Base-by-base conservation (phyloP, 1,284 basidiomycete species). In the Malassezia yamatoensis region DNA sequence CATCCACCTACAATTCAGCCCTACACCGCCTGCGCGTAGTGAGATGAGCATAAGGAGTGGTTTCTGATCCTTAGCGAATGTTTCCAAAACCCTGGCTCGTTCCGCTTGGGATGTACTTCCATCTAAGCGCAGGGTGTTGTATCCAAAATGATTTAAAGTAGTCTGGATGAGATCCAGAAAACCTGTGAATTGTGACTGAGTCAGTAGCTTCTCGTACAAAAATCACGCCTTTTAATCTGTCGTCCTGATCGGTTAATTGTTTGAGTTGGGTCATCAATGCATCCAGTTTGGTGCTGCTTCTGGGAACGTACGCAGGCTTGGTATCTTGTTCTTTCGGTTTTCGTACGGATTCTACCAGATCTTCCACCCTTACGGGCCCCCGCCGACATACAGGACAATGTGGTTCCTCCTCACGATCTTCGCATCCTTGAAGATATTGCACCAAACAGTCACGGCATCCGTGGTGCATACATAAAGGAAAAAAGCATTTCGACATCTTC, bases 21-120 rank as follows among this genome's bases (percentile, higher is more conserved):
- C 91, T 5, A 96, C 90, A 11, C 93, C 91, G 18, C 91, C 91
- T 0, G 91, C 93, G 72, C 90, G 90, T 68, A 96, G 77, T 67
- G 88, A 91, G 56, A 96, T 82, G 46, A 96, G 82, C 44, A 96
- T 77, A 11, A 98, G 80, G 76, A 98, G 88, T 72, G 86, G 86
- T 65, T 86, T 84, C 0, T 87, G 83, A 60, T 82, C 83, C 39
- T 80, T 82, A 82, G 63, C 90, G 59, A 98, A 81, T 1, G 84
- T 82, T 21, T 83, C 78, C 47, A 98, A 80, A 0, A 88, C 84
- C 5, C 80, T 80, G 36, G 82, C 84, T 41, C 90, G 82, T 71
- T 87, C 86, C 74, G 85, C 87, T 63, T 94, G 81, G 64, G 86
- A 85, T 85, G 96, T 93, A 0, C 86, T 83, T 2, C 93, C 93